These are phyloP conservation scores for Solanum dulcamara DNA, from an alignment of 257 asterid species.

Conservation along the genomic window DNA sequence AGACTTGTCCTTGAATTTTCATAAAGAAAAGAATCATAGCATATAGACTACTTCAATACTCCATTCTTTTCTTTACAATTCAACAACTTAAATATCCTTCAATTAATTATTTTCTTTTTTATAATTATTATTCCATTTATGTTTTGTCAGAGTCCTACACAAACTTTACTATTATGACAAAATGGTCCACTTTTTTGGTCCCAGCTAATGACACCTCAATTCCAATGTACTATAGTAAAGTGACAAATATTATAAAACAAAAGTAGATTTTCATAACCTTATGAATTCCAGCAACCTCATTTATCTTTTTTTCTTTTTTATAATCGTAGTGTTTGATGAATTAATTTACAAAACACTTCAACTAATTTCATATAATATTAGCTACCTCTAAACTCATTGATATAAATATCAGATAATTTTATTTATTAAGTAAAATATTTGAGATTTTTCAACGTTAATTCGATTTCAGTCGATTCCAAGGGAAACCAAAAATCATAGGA, in stretches of 20 bases:
- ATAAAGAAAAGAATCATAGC: neutral
- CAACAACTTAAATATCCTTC: neutral
- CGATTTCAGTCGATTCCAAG: neutral
- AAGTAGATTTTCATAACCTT: neutral
- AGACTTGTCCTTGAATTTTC: neutral
- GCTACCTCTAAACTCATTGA: neutral
- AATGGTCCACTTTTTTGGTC: neutral
- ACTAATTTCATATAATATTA: neutral
- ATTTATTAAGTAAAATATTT: neutral
- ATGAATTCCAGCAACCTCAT: neutral
- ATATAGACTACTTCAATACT: neutral
- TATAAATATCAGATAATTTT: neutral
- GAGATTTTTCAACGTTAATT: too few species aligned
- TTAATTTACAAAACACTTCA: neutral
- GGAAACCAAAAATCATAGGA: neutral
- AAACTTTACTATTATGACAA: neutral
- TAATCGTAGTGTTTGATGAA: neutral
- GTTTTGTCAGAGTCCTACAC: neutral
- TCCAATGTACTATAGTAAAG: neutral
- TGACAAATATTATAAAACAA: neutral
- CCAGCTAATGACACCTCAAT: neutral
- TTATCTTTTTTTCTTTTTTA: neutral
- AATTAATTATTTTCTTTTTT: neutral
- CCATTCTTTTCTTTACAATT: neutral
- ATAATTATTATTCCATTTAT: neutral